These are phyloP conservation scores for Penicillium capsulatum DNA, from an alignment of 2,329 filamentous ascomycete genomes.

Conservation along the genomic window DNA sequence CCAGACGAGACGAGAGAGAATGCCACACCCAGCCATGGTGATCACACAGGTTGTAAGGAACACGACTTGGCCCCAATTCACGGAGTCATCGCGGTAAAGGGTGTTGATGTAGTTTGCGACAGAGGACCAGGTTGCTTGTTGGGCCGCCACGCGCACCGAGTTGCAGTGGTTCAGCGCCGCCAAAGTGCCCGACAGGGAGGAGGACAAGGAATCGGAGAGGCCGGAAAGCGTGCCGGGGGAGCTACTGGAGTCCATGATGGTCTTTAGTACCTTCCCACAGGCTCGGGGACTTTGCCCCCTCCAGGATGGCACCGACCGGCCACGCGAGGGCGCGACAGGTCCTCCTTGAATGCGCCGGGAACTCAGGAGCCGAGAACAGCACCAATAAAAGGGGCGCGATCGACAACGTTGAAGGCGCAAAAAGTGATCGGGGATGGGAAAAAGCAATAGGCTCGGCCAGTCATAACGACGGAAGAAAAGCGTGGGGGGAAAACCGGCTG, in stretches of 20 bases:
- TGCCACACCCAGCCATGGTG: conserved; percentile 37
- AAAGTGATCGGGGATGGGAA: conserved; percentile 2
- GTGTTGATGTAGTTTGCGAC: conserved; percentile 19
- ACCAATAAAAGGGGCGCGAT: conserved; percentile 19
- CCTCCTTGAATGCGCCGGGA: conserved; percentile 15
- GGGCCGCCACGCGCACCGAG: conserved; percentile 17
- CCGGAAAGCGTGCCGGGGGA: conserved; percentile 7
- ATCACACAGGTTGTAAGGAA: conserved; percentile 31
- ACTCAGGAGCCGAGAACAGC: conserved; percentile 1
- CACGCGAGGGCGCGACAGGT: conserved; percentile 16
- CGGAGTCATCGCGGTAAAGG: conserved; percentile 25
- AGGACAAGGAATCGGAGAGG: conserved; percentile 14
- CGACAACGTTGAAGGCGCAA: conserved; percentile 20
- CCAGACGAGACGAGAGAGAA: conserved; percentile 29
- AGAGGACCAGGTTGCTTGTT: conserved; percentile 16
- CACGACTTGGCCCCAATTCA: conserved; percentile 30
- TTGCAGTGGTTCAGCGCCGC: conserved; percentile 20
- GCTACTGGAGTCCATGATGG: conserved; percentile 17
- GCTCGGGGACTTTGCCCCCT: conserved; percentile 9
- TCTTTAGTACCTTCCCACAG: conserved; percentile 8
- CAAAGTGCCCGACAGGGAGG: conserved; percentile 9
- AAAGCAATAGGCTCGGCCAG: conserved; percentile 19
- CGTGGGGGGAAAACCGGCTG: conserved; percentile 24
- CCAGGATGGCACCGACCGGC: conserved; percentile 5
- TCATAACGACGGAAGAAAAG: conserved; percentile 16